Evolutionary conservation across 208 protist genomes (phyloP).

Genomic region (Wallacemonas collosoma): DNA sequence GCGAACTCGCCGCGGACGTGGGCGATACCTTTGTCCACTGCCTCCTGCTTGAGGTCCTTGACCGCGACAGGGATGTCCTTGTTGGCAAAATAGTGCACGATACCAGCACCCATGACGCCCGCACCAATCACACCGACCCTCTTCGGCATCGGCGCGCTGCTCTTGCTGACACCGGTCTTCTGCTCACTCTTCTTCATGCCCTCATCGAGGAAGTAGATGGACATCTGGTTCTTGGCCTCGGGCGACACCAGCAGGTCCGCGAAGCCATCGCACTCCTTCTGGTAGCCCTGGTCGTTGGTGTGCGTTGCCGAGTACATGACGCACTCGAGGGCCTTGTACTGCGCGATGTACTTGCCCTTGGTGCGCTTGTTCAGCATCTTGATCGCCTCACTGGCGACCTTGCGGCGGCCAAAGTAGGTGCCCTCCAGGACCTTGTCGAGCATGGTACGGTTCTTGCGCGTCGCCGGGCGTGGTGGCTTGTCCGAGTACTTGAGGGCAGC

Average conservation of each 20-base stretch:
- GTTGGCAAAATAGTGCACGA: slow-evolving; percentile 85
- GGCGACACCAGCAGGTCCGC: slow-evolving; percentile 75
- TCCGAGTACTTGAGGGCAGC: slow-evolving; percentile 56
- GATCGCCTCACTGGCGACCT: slow-evolving; percentile 52
- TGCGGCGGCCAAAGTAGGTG: slow-evolving; percentile 60
- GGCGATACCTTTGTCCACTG: slow-evolving; percentile 68
- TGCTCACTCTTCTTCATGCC: slow-evolving; percentile 88
- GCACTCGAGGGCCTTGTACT: slow-evolving; percentile 90
- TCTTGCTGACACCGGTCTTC: slow-evolving; percentile 74
- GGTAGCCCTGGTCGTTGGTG: slow-evolving; percentile 53
- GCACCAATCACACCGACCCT: slow-evolving; percentile 77
- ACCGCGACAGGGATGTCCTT: slow-evolving; percentile 68
- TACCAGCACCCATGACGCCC: slow-evolving; percentile 87
- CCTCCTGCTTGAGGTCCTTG: slow-evolving; percentile 74
- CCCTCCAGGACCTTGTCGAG: slow-evolving; percentile 58
- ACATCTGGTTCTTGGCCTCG: slow-evolving; percentile 89
- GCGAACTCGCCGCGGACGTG: slow-evolving; percentile 70
- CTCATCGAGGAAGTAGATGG: slow-evolving; percentile 92
- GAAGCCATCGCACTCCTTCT: slow-evolving; percentile 78
- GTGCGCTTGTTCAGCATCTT: slow-evolving; percentile 89
- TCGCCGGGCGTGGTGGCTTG: slow-evolving; percentile 45
- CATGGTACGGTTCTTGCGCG: slow-evolving; percentile 46
- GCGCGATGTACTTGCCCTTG: slow-evolving; percentile 94
- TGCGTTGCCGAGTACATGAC: slow-evolving; percentile 79
- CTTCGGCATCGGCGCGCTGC: slow-evolving; percentile 43